A percentile compares a stretch with the other conserved stretches of the same genome.
These are phyloP conservation scores for Trichoderma simmonsii DNA, from an alignment of 2,329 filamentous ascomycete genomes.

Conservation along the genomic window DNA sequence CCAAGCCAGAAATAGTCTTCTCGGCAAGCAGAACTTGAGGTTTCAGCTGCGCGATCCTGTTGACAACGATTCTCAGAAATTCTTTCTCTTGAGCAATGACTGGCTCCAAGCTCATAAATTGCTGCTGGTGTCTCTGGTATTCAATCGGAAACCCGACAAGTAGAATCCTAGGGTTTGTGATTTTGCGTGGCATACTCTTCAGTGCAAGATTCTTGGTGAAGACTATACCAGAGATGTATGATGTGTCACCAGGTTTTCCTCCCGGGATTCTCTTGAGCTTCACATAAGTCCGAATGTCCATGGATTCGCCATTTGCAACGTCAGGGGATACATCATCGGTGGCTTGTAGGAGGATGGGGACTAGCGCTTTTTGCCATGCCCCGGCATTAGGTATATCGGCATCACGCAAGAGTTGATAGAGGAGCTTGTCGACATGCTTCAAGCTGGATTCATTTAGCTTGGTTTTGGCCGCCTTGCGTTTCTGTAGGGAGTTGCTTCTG, in stretches of 20 bases:
- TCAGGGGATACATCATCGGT: slow-evolving; percentile 95
- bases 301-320: slow-evolving; percentile 85
- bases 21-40: slow-evolving; percentile 89
- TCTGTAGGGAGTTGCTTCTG: slow-evolving; percentile 81
- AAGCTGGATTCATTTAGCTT: slow-evolving; percentile 86
- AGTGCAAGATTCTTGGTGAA: slow-evolving; percentile 96
- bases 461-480: slow-evolving; percentile 67
- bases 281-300: slow-evolving; percentile 96
- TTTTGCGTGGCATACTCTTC: slow-evolving; percentile 91
- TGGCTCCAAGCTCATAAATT: slow-evolving; percentile 97
- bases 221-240: slow-evolving; percentile 94
- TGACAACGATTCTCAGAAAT: slow-evolving; percentile 86
- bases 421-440: slow-evolving; percentile 79
- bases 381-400: slow-evolving; percentile 66
- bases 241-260: slow-evolving; percentile 83
- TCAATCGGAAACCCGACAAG: slow-evolving; percentile 95
- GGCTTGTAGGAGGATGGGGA: slow-evolving; percentile 85
- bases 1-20: slow-evolving; percentile 86
- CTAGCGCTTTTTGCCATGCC: slow-evolving; percentile 84
- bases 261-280: slow-evolving; percentile 96
- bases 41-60: slow-evolving; percentile 79
- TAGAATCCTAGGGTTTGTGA: slow-evolving; percentile 78
- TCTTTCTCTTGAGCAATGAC: slow-evolving; percentile 96
- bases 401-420: slow-evolving; percentile 80
- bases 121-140: slow-evolving; percentile 76